Base-by-base conservation (phyloP, 2,329 filamentous ascomycete species). In the Fusarium odoratissimum region DNA sequence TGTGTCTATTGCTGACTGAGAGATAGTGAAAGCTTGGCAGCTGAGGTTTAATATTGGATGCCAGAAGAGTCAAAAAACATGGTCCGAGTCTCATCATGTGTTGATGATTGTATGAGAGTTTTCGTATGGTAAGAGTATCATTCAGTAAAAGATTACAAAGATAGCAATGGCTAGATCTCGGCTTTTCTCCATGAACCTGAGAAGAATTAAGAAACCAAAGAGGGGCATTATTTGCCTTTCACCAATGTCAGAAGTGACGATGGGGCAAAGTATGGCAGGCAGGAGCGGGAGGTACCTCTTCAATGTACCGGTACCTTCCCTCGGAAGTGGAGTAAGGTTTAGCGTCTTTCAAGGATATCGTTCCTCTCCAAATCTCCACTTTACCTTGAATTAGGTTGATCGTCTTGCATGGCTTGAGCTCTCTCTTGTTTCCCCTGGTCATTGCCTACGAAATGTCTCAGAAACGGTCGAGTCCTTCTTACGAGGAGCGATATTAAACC, bases 331-430 rank as follows among this genome's bases (percentile, higher is more conserved):
- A 66, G 71, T 59, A 71, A 59, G 41, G 41, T 38, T 61, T 57
- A 64, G 64, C 37, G 57, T 67, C 41, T 25, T 40, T 51, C 57
- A 23, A 33, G 65, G 65, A 40, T 63, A 10, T 35, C 10, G 45
- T 48, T 56, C 57, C 58, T 71, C 71, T 71, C 67, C 58, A 73
- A 69, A 49, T 72, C 71, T 13, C 71, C 71, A 73, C 71, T 61
- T 45, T 71, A 51, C 58, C 45, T 56, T 45, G 61, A 67, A 73
- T 73, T 65, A 51, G 67, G 66, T 70, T 69, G 70, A 75, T 75
- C 73, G 64, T 65, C 70, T 55, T 49, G 64, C 58, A 65, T 69
- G 73, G 62, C 63, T 59, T 69, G 67, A 58, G 66, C 63, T 52
- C 19, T 45, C 30, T 57, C 31, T 51, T 60, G 52, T 44, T 59